Percentiles rank a stretch among this genome's conserved stretches.
Evolutionary conservation across 306 rosid species (phyloP).

Genomic region (Dalbergia cochinchinensis): DNA sequence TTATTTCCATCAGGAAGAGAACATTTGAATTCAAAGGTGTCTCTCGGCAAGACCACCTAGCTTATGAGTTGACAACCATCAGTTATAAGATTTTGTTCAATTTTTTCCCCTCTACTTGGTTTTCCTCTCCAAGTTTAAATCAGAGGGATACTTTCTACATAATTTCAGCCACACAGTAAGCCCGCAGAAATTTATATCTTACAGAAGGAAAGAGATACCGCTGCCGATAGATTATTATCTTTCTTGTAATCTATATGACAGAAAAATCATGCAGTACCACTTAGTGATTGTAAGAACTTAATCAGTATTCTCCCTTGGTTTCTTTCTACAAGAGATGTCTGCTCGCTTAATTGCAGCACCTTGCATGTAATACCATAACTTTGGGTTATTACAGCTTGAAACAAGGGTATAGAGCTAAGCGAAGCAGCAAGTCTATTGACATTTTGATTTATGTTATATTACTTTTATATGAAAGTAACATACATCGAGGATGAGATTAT

Average conservation of each 20-base stretch:
- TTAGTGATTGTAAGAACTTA: slow-evolving; percentile 31
- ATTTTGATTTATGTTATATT: slow-evolving; percentile 12
- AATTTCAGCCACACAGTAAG: slow-evolving; percentile 14
- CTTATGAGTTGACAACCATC: slow-evolving; percentile 34
- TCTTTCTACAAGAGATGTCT: slow-evolving; percentile 38
- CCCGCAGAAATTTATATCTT: slow-evolving; percentile 9
- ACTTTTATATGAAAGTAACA: slow-evolving; percentile 1
- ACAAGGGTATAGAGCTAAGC: slow-evolving; percentile 23
- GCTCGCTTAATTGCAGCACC: slow-evolving; percentile 20
- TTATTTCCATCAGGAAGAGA: slow-evolving; percentile 40
- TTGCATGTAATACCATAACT: slow-evolving; percentile 11
- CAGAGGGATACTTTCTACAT: slow-evolving; percentile 11
- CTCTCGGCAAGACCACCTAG: slow-evolving; percentile 22
- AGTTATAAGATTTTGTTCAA: slow-evolving; percentile 31
- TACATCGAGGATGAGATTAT: slow-evolving; percentile 44
- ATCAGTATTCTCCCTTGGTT: slow-evolving; percentile 33
- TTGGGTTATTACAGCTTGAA: slow-evolving; percentile 16
- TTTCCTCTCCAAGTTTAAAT: slow-evolving; percentile 29
- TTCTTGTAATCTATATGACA: slow-evolving; percentile 13
- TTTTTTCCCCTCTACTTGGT: background rate
- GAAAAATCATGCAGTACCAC: slow-evolving; percentile 31
- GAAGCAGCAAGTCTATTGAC: slow-evolving; percentile 5
- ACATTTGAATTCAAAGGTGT: slow-evolving; percentile 29
- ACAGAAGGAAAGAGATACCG: slow-evolving; percentile 19
- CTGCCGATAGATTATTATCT: slow-evolving; percentile 36